phyloP scores from a whole-genome alignment of 192 early-diverging fungal genomes.

The Rhizoclosmatium sp. region DNA sequence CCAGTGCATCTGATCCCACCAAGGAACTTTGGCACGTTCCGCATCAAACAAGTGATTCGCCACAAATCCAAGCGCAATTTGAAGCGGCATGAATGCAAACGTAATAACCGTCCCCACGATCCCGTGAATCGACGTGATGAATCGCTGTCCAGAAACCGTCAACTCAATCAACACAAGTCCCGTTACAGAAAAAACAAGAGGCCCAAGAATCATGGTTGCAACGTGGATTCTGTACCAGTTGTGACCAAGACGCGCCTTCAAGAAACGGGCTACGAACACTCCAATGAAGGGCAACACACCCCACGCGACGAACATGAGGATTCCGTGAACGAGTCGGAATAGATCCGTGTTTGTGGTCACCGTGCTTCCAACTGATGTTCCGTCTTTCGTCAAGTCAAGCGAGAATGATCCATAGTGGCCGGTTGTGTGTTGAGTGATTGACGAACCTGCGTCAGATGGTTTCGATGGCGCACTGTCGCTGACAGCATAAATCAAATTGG shows the following conservation, averaged over 20 bases:
- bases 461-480: not conserved
- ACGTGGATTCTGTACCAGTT: constrained; percentile 57
- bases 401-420: constrained; percentile 8
- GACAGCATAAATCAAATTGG: constrained; percentile 19
- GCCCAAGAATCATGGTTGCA: constrained; percentile 30
- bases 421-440: constrained; percentile 13
- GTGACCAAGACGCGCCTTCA: constrained; percentile 50
- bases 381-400: constrained; percentile 8
- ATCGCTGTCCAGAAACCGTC: constrained; percentile 3
- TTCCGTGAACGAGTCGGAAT: constrained; percentile 43
- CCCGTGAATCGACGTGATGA: constrained; percentile 5
- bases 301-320: constrained; percentile 59
- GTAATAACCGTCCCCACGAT: constrained; percentile 28
- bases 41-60: constrained; percentile 38
- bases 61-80: constrained; percentile 50
- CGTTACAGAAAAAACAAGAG: constrained; percentile 13
- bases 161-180: constrained; percentile 38
- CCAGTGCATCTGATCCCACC: constrained; percentile 58
- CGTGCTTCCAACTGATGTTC: not conserved
- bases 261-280: constrained; percentile 43
- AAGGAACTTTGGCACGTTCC: constrained; percentile 45
- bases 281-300: constrained; percentile 41
- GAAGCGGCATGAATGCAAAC: constrained; percentile 38
- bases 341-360: not conserved
- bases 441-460: constrained; percentile 25